These are phyloP conservation scores for Breviolum minutum DNA, from an alignment of 73 alveolate species.

Conservation along the genomic window DNA sequence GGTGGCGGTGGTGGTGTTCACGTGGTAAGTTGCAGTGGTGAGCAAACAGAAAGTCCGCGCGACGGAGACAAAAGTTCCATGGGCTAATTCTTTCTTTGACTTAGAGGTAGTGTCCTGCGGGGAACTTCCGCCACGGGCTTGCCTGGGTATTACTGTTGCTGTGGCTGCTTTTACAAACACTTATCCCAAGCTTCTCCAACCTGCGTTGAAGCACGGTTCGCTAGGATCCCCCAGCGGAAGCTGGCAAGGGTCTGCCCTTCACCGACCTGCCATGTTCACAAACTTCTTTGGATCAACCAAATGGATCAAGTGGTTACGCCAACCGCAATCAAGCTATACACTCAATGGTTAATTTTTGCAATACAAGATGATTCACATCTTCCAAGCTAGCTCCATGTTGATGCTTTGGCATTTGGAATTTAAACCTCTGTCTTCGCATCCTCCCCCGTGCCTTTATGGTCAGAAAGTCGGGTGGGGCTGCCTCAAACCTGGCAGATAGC, in stretches of 20 bases:
- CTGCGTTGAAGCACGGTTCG: too few species aligned
- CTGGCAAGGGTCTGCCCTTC: conserved; percentile 40
- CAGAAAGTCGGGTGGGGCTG: conserved; percentile 49
- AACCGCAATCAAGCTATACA: background rate
- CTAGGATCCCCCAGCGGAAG: background rate
- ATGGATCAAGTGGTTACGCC: background rate
- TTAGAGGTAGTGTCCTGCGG: background rate
- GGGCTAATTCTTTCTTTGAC: background rate
- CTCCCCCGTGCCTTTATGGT: conserved; percentile 28
- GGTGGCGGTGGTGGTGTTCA: too few species aligned
- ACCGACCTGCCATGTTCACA: conserved; percentile 9
- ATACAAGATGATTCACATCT: background rate
- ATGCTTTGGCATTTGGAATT: background rate
- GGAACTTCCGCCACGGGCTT: background rate
- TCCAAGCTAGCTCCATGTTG: background rate
- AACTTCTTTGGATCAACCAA: background rate
- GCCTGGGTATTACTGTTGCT: background rate
- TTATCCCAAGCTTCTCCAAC: background rate
- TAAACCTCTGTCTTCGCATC: background rate
- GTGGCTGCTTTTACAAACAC: background rate
- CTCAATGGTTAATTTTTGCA: background rate
- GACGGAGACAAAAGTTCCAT: background rate
- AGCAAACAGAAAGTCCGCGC: background rate
- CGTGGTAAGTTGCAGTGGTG: background rate
- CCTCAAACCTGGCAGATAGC: conserved; percentile 20